Base-by-base conservation (phyloP, 495 filamentous ascomycete species). In the Trichocladium antarcticum region DNA sequence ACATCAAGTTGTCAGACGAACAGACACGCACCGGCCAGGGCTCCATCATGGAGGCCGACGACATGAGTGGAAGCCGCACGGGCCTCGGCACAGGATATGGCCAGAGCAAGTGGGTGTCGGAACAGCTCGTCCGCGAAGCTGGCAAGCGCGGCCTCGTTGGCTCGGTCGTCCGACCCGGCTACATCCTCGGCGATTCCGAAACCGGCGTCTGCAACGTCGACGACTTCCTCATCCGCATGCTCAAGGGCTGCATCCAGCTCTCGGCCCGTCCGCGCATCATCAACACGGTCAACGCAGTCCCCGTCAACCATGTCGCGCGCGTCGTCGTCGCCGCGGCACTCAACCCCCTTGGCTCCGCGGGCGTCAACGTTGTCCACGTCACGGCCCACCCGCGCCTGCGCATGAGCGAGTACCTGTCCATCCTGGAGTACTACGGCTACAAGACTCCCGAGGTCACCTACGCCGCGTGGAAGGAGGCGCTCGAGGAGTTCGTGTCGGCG, bases 241-340 rank as follows among this genome's bases (percentile, higher is more conserved):
- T 84, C 31, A 95, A 95, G 67, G 90, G 87, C 38, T 94, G 87
- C 53, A 76, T 93, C 40, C 92, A 98, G 62, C 69, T 95, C 0
- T 66, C 64, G 0, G 68, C 73, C 21, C 77, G 83, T 1, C 92
- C 92, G 0, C 72, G 77, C 49, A 89, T 98, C 54, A 60, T 71
- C 65, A 98, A 95, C 67, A 89, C 86, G 0, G 79, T 96, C 59
- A 98, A 98, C 68, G 79, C 80, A 61, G 87, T 95, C 3, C 92
- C 92, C 0, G 89, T 96, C 21, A 77, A 82, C 57, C 85, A 92
- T 58, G 89, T 95, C 42, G 79, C 84, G 0, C 73, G 80, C 7
- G 75, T 93, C 14, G 82, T 95, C 19, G 80, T 87, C 20, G 86
- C 88, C 1, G 68, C 77, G 34, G 76, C 81, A 7, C 71, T 93